A percentile compares a stretch with the other conserved stretches of the same genome.
phyloP scores from a whole-genome alignment of 345 rosid species.

The Iberis pinnata region DNA sequence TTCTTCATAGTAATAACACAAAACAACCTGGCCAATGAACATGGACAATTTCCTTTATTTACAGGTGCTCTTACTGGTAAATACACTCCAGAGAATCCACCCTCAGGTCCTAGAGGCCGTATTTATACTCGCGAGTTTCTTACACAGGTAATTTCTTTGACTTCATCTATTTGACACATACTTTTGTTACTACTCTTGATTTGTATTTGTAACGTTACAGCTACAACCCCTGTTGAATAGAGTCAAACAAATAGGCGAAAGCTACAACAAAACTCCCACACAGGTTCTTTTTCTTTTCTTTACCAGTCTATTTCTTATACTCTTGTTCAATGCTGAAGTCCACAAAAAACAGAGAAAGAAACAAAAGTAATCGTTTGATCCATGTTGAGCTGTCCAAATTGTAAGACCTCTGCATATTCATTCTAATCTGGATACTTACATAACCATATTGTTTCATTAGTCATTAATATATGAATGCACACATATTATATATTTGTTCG shows the following conservation, averaged over 20 bases:
- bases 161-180: too few species aligned
- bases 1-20: background rate
- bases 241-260: conserved; percentile 62
- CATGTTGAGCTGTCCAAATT: conserved; percentile 13
- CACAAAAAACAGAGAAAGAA: background rate
- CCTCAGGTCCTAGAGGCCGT: conserved; percentile 72
- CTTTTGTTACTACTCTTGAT: conserved; percentile 27
- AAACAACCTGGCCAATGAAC: conserved; percentile 11
- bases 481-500: background rate
- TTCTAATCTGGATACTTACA: background rate
- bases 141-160: conserved; percentile 42
- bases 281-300: conserved; percentile 46
- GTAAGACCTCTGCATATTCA: background rate
- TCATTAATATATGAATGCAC: background rate
- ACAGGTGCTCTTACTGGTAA: conserved; percentile 92
- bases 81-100: conserved; percentile 80
- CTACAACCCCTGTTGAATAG: conserved; percentile 71
- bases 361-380: background rate
- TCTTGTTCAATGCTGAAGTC: conserved; percentile 3
- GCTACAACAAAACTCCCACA: conserved; percentile 58
- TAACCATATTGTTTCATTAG: background rate
- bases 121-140: conserved; percentile 73
- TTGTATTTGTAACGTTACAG: conserved; percentile 36
- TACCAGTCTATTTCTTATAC: conserved; percentile 2
- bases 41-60: background rate